Conservation (phyloP, 129 eudicot species). For the Pittosporum tobira region DNA sequence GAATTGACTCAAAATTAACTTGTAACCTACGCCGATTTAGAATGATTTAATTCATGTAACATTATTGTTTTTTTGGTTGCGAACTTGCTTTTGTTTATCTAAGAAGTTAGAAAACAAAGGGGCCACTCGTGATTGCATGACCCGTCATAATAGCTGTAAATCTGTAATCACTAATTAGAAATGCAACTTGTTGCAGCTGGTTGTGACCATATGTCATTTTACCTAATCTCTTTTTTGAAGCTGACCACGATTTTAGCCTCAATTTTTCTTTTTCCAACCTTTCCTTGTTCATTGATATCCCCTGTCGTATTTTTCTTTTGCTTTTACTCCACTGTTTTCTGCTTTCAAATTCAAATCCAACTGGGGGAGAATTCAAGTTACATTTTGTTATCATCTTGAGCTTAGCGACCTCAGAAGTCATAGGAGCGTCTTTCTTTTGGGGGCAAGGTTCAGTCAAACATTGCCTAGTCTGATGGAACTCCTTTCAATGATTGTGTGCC, state of each 20-base stretch:
- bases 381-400: too few relatives aligned
- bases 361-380: neutral
- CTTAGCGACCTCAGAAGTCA: too few relatives aligned
- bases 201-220: constrained; percentile 8
- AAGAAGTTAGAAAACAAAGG: neutral
- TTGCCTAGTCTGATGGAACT: too few relatives aligned
- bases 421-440: too few relatives aligned
- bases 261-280: neutral
- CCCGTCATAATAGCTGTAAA: constrained; percentile 14
- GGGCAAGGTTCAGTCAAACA: too few relatives aligned
- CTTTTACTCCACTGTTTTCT: neutral
- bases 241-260: neutral
- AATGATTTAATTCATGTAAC: too few relatives aligned
- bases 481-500: too few relatives aligned
- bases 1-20: too few relatives aligned
- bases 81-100: neutral
- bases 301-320: too few relatives aligned
- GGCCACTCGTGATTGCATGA: neutral
- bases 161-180: constrained; percentile 17
- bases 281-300: neutral
- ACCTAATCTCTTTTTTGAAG: neutral
- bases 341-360: neutral
- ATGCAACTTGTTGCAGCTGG: constrained; percentile 15
- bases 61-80: too few relatives aligned
- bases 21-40: neutral